phyloP scores from a whole-genome alignment of 352 stramenopile genomes.

The Globisporangium acanthophoron region DNA sequence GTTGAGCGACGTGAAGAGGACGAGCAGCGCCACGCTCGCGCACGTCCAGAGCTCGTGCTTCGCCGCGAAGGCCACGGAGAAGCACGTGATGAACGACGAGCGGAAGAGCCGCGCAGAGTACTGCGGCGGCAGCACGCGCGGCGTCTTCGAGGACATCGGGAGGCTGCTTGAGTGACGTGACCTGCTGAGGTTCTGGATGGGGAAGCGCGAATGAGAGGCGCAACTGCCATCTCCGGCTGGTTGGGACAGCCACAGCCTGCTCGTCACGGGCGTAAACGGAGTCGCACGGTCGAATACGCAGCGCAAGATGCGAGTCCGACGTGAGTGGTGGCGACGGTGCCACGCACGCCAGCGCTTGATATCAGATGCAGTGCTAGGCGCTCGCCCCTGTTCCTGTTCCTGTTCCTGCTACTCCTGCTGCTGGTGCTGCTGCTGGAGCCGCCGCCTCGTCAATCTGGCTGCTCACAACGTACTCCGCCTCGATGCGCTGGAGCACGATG shows the following conservation, averaged over 20 bases:
- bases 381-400: not conserved
- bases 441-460: not conserved
- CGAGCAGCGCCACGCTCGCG: constrained; percentile 49
- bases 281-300: not conserved
- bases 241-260: too few relatives aligned
- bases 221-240: not conserved
- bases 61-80: constrained; percentile 50
- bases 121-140: constrained; percentile 52
- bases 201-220: too few relatives aligned
- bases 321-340: not conserved
- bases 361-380: not conserved
- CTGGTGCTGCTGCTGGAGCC: not conserved
- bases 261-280: not conserved
- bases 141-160: not conserved
- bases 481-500: constrained; percentile 78
- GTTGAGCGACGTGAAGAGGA: constrained; percentile 82
- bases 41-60: constrained; percentile 61
- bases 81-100: constrained; percentile 64
- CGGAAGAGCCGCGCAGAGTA: constrained; percentile 69
- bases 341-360: not conserved
- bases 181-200: too few relatives aligned
- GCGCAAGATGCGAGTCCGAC: constrained; percentile 1
- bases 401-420: not conserved
- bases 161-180: too few relatives aligned
- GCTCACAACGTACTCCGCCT: constrained; percentile 57